Conservation (phyloP, 495 filamentous ascomycete species). For the Bacidia rubella region DNA sequence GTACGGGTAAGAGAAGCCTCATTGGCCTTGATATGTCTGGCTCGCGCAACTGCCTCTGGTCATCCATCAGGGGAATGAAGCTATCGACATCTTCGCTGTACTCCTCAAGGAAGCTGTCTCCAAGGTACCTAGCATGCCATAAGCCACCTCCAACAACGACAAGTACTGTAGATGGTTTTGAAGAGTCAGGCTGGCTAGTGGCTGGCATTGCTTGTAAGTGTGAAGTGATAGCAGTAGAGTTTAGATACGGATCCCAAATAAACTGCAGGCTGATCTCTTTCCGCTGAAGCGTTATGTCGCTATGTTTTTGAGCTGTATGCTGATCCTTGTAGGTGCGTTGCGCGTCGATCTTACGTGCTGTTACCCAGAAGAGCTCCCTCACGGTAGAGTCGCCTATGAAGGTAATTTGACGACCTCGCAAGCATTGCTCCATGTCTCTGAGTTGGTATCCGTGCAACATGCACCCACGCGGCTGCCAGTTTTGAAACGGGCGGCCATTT, state of each 20-base stretch:
- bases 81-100: conserved; percentile 34
- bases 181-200: conserved; percentile 1
- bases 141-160: conserved; percentile 30
- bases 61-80: conserved; percentile 25
- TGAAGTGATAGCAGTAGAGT: conserved; percentile 31
- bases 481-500: conserved; percentile 18
- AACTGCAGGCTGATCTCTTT: conserved; percentile 36
- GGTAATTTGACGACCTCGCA: conserved; percentile 31
- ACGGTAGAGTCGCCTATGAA: conserved; percentile 47
- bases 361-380: conserved; percentile 47
- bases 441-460: conserved; percentile 40
- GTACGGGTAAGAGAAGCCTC: conserved; percentile 40
- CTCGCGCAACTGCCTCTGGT: conserved; percentile 14
- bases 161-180: conserved; percentile 10
- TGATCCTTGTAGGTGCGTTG: conserved; percentile 22
- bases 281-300: conserved; percentile 26
- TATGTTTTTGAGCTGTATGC: conserved; percentile 27
- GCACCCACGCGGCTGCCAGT: conserved; percentile 49
- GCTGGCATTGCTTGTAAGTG: conserved; percentile 26
- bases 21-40: conserved; percentile 20
- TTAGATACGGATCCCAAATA: conserved; percentile 50
- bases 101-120: conserved; percentile 26
- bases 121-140: conserved; percentile 43
- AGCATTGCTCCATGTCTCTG: conserved; percentile 33
- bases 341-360: conserved; percentile 35